A percentile compares a stretch with the other conserved stretches of the same genome.
phyloP scores from a whole-genome alignment of 257 asterid genomes.

The Nyctanthes arbortristis region DNA sequence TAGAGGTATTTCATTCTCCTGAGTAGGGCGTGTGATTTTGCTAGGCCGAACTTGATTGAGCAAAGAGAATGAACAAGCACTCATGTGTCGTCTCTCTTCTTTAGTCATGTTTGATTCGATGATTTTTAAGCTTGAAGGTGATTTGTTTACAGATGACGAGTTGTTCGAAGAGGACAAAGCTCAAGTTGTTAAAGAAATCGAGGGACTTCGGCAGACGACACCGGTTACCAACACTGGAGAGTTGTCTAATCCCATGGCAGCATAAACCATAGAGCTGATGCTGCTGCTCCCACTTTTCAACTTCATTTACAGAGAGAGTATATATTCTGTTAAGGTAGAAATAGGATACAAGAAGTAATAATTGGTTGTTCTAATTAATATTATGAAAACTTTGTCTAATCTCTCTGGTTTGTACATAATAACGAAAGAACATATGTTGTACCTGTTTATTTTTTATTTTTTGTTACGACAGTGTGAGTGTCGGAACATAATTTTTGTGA shows the following conservation, averaged over 20 bases:
- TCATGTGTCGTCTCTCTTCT: not conserved
- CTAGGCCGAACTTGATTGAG: not conserved
- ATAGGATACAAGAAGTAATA: no score
- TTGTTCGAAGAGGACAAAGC: conserved; percentile 80
- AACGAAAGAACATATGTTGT: no score
- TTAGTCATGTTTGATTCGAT: not conserved
- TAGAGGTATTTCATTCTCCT: conserved; percentile 46
- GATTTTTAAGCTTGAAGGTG: not conserved
- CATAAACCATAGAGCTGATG: not conserved
- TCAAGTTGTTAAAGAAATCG: conserved; percentile 63
- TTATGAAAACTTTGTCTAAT: no score
- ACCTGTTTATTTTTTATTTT: no score
- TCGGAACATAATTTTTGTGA: no score
- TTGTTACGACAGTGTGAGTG: no score
- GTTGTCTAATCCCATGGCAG: conserved; percentile 33
- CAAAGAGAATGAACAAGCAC: no score
- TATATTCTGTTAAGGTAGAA: no score
- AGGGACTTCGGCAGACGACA: conserved; percentile 47
- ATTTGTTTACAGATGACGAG: conserved; percentile 66
- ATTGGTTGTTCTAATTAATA: no score
- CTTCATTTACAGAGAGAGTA: no score
- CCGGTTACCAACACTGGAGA: conserved; percentile 50
- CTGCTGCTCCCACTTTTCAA: not conserved
- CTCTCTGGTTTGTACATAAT: no score
- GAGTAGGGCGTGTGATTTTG: not conserved